phyloP scores from a whole-genome alignment of 148 eudicot genomes.

The Pharnaceum exiguum region DNA sequence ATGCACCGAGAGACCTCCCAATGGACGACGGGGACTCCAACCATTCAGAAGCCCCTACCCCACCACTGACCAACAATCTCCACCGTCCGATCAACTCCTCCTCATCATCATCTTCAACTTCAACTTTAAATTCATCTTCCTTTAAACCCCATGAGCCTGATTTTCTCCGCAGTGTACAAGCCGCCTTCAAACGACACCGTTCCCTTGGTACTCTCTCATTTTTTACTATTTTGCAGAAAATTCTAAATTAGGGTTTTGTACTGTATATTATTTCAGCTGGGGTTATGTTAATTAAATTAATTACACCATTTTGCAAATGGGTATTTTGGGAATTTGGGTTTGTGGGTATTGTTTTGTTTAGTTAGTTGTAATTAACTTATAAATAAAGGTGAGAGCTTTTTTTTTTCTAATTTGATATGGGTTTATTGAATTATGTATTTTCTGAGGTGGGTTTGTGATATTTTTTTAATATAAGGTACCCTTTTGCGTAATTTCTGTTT shows the following conservation, averaged over 20 bases:
- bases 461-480: too few relatives aligned
- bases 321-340: background rate
- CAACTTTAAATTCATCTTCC: conserved; percentile 40
- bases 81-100: conserved; percentile 35
- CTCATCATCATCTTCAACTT: conserved; percentile 30
- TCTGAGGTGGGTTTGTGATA: too few relatives aligned
- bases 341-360: background rate
- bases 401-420: background rate
- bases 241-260: conserved; percentile 20
- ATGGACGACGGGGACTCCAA: conserved; percentile 69
- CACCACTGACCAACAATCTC: conserved; percentile 24
- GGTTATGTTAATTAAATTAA: too few relatives aligned
- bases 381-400: background rate
- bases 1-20: conserved; percentile 33
- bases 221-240: background rate
- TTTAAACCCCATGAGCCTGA: conserved; percentile 45
- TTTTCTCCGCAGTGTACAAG: conserved; percentile 69
- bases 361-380: background rate
- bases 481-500: too few relatives aligned
- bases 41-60: conserved; percentile 50
- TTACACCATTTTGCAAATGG: too few relatives aligned
- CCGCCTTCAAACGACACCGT: conserved; percentile 91
- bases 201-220: conserved; percentile 41
- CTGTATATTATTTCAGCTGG: background rate
- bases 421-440: too few relatives aligned